Base-by-base conservation (phyloP, 805 yeast genomes). In the Kodamaea restingae region DNA sequence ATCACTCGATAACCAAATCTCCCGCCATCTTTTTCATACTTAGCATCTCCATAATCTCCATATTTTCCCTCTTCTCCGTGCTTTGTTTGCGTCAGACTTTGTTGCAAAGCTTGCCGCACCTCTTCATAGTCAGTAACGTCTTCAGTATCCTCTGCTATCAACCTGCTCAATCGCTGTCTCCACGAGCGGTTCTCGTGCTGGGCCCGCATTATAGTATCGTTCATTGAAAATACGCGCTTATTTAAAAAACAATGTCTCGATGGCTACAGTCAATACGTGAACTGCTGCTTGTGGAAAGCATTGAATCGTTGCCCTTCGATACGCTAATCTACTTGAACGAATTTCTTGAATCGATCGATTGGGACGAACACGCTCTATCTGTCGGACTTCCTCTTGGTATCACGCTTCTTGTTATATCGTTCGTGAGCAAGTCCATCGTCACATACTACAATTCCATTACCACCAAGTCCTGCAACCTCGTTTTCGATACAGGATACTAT, bases 361-460 rank as follows among this genome's bases (percentile, higher is more conserved):
- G 73, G 73, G 72, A 69, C 42, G 60, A 57, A 27, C 61, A 63
- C 40, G 45, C 58, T 18, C 47, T 51, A 4, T 46, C 60, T 2
- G 36, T 60, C 2, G 63, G 67, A 4, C 40, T 65, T n/a, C 65
- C 67, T 1, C 29, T 55, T 8, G 70, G 70, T 2, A 41, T 51
- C 5, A 26, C 42, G 7, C 42, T 58, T n/a, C 41, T 58, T 5
- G 32, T 47, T 4, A 18, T 49, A 2, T 55, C 48, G 21, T 36
- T 58, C 11, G 33, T 57, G n/a, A 35, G 53, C 29, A 54, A 58
- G 38, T 47, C 51, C 7, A 27, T 58, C 22, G 36, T 49, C n/a
- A 39, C 43, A 35, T 59, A 60, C 43, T 63, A 61, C 46, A 45
- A 54, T 14, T 44, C 51, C 5, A 48, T 58, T 12, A 49, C 53